phyloP scores from a whole-genome alignment of 768 basidiomycete genomes.

The Boletus rubropictus region DNA sequence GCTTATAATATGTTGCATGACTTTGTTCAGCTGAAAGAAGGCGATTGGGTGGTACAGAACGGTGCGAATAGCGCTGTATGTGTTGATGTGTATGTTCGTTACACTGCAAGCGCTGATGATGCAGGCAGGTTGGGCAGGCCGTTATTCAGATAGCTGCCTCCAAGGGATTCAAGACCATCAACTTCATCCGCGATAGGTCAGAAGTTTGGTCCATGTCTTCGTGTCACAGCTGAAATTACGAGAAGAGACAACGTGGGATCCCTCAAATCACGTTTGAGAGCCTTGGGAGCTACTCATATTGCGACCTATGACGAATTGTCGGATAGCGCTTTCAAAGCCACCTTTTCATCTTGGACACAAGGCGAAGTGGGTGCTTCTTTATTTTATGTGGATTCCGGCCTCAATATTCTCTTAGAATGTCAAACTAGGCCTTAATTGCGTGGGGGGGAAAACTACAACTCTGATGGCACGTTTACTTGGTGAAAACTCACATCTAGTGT shows the following conservation, averaged over 20 bases:
- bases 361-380: constrained; percentile 42
- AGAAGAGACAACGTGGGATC: constrained; percentile 47
- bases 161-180: constrained; percentile 69
- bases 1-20: constrained; percentile 79
- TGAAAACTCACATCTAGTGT: constrained; percentile 65
- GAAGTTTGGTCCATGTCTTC: not conserved
- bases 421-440: constrained; percentile 50
- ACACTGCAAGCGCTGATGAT: not conserved
- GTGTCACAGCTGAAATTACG: not conserved
- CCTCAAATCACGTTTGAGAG: constrained; percentile 45
- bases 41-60: constrained; percentile 83
- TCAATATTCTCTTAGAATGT: constrained; percentile 29
- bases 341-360: constrained; percentile 58
- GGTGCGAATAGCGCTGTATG: constrained; percentile 79
- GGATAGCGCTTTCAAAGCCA: constrained; percentile 48
- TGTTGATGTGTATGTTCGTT: constrained; percentile 2
- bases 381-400: constrained; percentile 5
- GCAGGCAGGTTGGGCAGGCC: constrained; percentile 66
- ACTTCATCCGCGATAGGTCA: constrained; percentile 71
- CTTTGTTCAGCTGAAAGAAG: constrained; percentile 56
- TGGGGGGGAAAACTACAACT: constrained; percentile 63
- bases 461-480: constrained; percentile 66
- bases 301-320: constrained; percentile 70
- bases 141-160: constrained; percentile 82
- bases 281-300: constrained; percentile 71